Evolutionary conservation across 2,329 filamentous ascomycete species (phyloP).

Genomic region (Rhinocladiella similis): DNA sequence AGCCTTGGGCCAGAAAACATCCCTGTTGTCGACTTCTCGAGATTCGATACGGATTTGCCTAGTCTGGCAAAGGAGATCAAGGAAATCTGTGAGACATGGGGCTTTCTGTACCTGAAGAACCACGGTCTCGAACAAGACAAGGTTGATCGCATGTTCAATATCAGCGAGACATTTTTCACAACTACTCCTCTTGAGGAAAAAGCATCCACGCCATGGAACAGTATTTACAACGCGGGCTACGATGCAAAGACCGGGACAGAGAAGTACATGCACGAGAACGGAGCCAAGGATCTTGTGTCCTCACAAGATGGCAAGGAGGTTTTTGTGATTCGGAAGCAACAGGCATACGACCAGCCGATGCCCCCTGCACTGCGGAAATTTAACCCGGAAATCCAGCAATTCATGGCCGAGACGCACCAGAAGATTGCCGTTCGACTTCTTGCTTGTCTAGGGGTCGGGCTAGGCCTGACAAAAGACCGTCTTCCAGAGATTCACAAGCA

Average conservation of each 20-base stretch:
- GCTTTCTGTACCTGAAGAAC: constrained; percentile 31
- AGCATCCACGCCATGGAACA: constrained; percentile 15
- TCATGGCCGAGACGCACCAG: constrained; percentile 18
- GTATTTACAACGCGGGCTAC: constrained; percentile 18
- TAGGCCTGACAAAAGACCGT: constrained; percentile 67
- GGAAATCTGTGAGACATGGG: constrained; percentile 73
- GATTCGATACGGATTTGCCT: constrained; percentile 64
- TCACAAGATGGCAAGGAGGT: constrained; percentile 16
- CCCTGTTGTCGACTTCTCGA: constrained; percentile 75
- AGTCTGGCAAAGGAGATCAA: constrained; percentile 67
- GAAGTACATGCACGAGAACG: constrained; percentile 17
- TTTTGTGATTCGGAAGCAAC: constrained; percentile 18
- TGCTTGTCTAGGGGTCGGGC: constrained; percentile 64
- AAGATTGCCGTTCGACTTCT: constrained; percentile 21
- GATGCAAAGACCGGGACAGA: constrained; percentile 15
- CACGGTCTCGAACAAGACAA: constrained; percentile 28
- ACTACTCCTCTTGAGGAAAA: constrained; percentile 13
- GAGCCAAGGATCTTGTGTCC: constrained; percentile 8
- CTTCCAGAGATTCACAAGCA: constrained; percentile 73
- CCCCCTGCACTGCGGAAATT: constrained; percentile 11
- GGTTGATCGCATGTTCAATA: constrained; percentile 24
- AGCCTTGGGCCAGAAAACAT: constrained; percentile 1
- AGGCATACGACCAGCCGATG: constrained; percentile 20
- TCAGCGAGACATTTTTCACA: constrained; percentile 39
- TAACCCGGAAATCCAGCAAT: constrained; percentile 18